Evolutionary conservation across 495 filamentous ascomycete species (phyloP).

Genomic region (Penicillium alfredii): DNA sequence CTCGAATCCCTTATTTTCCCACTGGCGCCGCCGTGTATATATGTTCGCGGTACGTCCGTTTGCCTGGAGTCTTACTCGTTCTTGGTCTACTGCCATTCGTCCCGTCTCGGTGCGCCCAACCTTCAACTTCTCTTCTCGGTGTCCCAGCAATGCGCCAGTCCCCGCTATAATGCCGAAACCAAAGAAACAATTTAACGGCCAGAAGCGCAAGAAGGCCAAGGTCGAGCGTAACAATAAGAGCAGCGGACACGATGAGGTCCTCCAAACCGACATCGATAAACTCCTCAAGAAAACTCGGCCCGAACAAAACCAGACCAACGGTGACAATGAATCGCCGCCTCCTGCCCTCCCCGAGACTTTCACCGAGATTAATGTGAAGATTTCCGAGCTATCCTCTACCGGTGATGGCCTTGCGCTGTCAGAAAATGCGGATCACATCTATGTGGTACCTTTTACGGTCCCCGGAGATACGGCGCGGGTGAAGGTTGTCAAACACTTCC

Average conservation of each 20-base stretch:
- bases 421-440: slow-evolving; percentile 63
- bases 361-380: slow-evolving; percentile 70
- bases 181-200: slow-evolving; percentile 26
- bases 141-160: slow-evolving; percentile 14
- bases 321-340: slow-evolving; percentile 12
- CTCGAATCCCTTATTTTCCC: slow-evolving; percentile 7
- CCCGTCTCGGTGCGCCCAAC: slow-evolving; percentile 3
- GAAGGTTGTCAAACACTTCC: slow-evolving; percentile 67
- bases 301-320: slow-evolving; percentile 22
- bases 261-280: slow-evolving; percentile 61
- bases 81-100: background rate
- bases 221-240: slow-evolving; percentile 34
- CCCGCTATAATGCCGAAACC: slow-evolving; percentile 28
- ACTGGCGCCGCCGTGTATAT: no score
- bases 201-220: slow-evolving; percentile 53
- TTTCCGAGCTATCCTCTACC: slow-evolving; percentile 76
- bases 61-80: slow-evolving; percentile 9
- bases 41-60: slow-evolving; percentile 21
- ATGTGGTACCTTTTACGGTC: slow-evolving; percentile 81
- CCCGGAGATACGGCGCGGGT: slow-evolving; percentile 77
- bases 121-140: slow-evolving; percentile 8
- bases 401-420: slow-evolving; percentile 77
- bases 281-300: slow-evolving; percentile 51
- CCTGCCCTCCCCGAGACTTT: slow-evolving; percentile 56
- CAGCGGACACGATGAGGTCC: slow-evolving; percentile 59